Evolutionary conservation across 1,284 basidiomycete species (phyloP).

Genomic region (Phaffia rhodozyma): DNA sequence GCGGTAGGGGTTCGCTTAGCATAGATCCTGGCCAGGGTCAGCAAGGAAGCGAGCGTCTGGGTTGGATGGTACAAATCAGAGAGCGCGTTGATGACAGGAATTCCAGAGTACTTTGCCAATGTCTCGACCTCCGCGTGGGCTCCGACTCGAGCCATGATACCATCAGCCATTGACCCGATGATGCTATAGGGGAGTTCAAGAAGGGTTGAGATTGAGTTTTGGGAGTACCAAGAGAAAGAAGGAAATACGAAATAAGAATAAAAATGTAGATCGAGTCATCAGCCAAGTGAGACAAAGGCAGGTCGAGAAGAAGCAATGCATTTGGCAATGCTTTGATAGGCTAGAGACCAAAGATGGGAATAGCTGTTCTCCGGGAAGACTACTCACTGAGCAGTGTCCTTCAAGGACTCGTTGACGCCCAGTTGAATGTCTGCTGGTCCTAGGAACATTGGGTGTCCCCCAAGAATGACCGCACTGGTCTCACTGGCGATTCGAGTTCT

Average conservation of each 20-base stretch:
- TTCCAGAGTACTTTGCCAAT: constrained; percentile 73
- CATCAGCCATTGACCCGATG: constrained; percentile 87
- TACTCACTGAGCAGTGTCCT: constrained; percentile 54
- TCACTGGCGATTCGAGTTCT: constrained; percentile 84
- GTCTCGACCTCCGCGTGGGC: constrained; percentile 89
- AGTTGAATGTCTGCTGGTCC: constrained; percentile 85
- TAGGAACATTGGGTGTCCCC: constrained; percentile 87
- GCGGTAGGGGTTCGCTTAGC: constrained; percentile 18
- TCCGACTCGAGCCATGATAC: constrained; percentile 92
- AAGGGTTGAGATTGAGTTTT: too few species aligned
- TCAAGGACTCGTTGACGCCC: constrained; percentile 81
- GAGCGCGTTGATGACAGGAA: constrained; percentile 91
- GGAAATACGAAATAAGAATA: too few species aligned
- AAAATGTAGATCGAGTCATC: too few species aligned
- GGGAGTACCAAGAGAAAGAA: too few species aligned
- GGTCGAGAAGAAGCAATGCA: neutral
- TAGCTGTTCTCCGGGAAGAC: too few species aligned
- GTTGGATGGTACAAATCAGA: constrained; percentile 94
- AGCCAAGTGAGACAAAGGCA: too few species aligned
- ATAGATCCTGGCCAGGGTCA: constrained; percentile 67
- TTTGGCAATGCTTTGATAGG: too few species aligned
- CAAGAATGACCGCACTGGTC: constrained; percentile 60
- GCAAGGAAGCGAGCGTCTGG: constrained; percentile 83
- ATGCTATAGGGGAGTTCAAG: constrained; percentile 41
- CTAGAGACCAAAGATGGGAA: too few species aligned